Evolutionary conservation across 2,329 filamentous ascomycete genomes (phyloP).

Genomic region (Lanzia echinophila): DNA sequence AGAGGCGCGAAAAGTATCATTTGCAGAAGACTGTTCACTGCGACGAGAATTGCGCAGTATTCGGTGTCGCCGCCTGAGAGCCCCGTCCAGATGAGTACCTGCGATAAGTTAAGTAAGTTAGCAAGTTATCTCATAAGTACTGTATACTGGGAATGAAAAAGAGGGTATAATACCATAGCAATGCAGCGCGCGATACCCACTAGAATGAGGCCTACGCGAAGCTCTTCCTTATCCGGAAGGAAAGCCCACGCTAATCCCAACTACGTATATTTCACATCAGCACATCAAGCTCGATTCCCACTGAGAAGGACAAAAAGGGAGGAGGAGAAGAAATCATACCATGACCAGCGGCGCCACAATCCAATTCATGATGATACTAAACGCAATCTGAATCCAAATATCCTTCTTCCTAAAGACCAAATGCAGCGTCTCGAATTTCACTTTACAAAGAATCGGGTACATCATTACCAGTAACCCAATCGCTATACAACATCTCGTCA

Average conservation of each 20-base stretch:
- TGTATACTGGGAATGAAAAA: not conserved
- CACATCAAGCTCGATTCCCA: not conserved
- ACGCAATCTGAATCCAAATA: conserved; percentile 73
- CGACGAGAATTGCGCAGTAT: conserved; percentile 77
- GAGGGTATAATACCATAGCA: conserved; percentile 57
- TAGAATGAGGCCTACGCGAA: conserved; percentile 66
- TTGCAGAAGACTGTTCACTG: conserved; percentile 67
- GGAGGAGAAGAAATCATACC: conserved; percentile 32
- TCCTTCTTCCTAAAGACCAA: conserved; percentile 51
- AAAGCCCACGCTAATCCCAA: conserved; percentile 63
- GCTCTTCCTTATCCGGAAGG: conserved; percentile 49
- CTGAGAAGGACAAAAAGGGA: no score
- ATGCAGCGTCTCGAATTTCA: conserved; percentile 70
- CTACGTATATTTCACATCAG: conserved; percentile 12
- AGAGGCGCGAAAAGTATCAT: conserved; percentile 68
- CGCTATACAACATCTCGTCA: conserved; percentile 40
- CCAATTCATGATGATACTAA: conserved; percentile 77
- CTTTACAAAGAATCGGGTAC: conserved; percentile 88
- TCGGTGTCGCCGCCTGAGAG: conserved; percentile 70
- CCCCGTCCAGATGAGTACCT: conserved; percentile 64
- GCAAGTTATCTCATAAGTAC: not conserved
- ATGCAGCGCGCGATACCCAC: conserved; percentile 83
- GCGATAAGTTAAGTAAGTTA: not conserved
- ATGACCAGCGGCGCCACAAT: conserved; percentile 76
- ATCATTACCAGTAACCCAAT: conserved; percentile 84